phyloP scores from a whole-genome alignment of 345 rosid species.

The Salix viminalis region DNA sequence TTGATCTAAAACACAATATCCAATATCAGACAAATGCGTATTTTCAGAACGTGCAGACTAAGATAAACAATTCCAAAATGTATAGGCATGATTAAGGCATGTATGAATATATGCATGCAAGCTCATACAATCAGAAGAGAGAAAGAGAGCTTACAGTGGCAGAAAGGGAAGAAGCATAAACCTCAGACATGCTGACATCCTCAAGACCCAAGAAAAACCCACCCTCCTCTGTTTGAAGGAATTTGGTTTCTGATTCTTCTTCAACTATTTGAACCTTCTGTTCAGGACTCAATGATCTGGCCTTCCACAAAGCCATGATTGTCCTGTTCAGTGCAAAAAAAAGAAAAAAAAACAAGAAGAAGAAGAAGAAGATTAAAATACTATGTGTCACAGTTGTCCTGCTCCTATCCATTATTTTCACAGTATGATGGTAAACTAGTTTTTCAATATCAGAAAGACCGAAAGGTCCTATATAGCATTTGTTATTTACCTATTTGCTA shows the following conservation, averaged over 20 bases:
- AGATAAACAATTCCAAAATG: background rate
- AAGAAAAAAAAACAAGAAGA: background rate
- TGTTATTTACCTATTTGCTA: conserved; percentile 68
- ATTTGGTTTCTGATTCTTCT: conserved; percentile 80
- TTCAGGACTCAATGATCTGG: conserved; percentile 83
- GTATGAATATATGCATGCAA: background rate
- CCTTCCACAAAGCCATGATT: conserved; percentile 96
- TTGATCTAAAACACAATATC: conserved; percentile 38
- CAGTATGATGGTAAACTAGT: background rate
- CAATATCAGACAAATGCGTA: conserved; percentile 3
- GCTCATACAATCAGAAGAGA: background rate
- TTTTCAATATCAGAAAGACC: background rate
- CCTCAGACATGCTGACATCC: conserved; percentile 80
- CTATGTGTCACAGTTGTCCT: background rate
- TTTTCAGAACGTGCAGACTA: background rate
- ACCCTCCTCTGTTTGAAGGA: conserved; percentile 67
- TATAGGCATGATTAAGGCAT: background rate
- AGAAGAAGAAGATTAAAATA: background rate
- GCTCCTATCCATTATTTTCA: background rate
- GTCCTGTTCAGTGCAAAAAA: conserved; percentile 44
- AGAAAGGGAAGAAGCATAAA: conserved; percentile 51
- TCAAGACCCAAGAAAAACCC: conserved; percentile 78
- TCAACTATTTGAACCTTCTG: conserved; percentile 87
- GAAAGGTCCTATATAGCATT: background rate
- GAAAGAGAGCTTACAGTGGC: conserved; percentile 58